phyloP scores from a whole-genome alignment of 1,284 basidiomycete species.

The Wallemia hederae region DNA sequence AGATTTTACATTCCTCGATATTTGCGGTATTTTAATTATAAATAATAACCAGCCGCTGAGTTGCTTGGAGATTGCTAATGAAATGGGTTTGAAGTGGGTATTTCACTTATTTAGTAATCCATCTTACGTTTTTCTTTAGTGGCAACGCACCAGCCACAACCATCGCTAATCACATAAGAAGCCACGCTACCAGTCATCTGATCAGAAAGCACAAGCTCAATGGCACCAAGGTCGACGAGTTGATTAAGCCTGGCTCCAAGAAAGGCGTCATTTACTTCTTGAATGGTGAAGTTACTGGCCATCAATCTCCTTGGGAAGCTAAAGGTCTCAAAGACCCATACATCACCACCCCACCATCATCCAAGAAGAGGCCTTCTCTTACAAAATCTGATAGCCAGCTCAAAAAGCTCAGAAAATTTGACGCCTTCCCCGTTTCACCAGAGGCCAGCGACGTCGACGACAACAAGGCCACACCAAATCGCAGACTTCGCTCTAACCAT shows the following conservation, averaged over 20 bases:
- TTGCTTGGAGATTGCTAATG: not conserved
- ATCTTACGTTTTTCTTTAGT: not conserved
- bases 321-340: not conserved
- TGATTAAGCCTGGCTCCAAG: not conserved
- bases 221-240: not conserved
- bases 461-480: not conserved
- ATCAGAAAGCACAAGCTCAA: not conserved
- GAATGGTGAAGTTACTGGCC: not conserved
- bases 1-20: not conserved
- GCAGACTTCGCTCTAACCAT: not conserved
- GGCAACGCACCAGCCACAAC: not conserved
- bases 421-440: not conserved
- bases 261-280: not conserved
- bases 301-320: not conserved
- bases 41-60: not conserved
- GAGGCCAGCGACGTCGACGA: not conserved
- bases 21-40: not conserved
- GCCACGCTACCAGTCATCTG: not conserved
- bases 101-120: not conserved
- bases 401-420: not conserved
- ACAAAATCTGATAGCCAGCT: not conserved
- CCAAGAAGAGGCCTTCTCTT: not conserved
- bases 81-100: not conserved
- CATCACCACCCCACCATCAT: not conserved
- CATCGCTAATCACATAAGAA: not conserved